Conservation (phyloP, 2,329 filamentous ascomycete genomes). For the Tothia fuscella region DNA sequence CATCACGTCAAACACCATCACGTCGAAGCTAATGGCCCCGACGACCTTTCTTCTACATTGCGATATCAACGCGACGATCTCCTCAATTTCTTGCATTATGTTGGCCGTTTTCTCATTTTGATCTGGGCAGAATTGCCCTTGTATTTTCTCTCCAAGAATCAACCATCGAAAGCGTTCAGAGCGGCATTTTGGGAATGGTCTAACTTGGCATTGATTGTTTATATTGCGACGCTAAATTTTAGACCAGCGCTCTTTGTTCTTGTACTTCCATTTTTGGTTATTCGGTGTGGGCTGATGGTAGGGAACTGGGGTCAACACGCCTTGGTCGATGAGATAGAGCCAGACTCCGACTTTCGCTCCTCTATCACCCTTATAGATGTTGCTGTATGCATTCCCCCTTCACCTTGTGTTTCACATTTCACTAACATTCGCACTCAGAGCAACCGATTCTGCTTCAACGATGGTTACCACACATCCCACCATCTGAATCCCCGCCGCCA, state of each 20-base stretch:
- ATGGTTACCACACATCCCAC: conserved; percentile 72
- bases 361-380: conserved; percentile 74
- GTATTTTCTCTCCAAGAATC: conserved; percentile 59
- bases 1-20: conserved; percentile 83
- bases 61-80: conserved; percentile 62
- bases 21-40: conserved; percentile 66
- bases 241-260: conserved; percentile 52
- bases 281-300: conserved; percentile 64
- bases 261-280: conserved; percentile 51
- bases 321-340: conserved; percentile 62
- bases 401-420: conserved; percentile 5
- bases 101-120: conserved; percentile 61
- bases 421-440: conserved; percentile 38
- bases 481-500: conserved; percentile 68
- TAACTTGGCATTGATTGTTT: conserved; percentile 42
- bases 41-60: conserved; percentile 64
- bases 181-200: conserved; percentile 49
- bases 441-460: conserved; percentile 73
- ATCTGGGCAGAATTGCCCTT: conserved; percentile 63
- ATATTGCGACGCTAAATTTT: conserved; percentile 39
- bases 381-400: conserved; percentile 42
- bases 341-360: conserved; percentile 65
- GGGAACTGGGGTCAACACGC: conserved; percentile 81
- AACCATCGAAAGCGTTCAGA: conserved; percentile 41
- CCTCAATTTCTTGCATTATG: conserved; percentile 56